phyloP scores from a whole-genome alignment of 805 yeast species.

The Yarrowia sp. region DNA sequence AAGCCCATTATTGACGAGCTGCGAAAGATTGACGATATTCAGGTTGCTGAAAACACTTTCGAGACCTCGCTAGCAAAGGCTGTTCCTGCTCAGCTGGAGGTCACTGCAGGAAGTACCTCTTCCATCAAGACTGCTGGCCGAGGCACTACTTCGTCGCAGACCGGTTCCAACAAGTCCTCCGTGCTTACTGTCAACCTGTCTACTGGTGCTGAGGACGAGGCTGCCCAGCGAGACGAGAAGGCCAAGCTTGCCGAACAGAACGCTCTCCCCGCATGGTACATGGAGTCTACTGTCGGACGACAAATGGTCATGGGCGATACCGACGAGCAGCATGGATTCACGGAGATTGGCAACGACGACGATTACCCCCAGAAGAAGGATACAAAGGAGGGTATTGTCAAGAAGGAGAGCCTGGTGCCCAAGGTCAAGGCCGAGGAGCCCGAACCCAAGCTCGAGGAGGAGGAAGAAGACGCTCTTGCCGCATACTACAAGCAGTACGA shows the following conservation, averaged over 20 bases:
- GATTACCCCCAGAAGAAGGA: conserved; percentile 43
- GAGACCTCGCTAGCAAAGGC: conserved; percentile 79
- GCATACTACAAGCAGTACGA: conserved; percentile 77
- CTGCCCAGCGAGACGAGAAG: conserved; percentile 66
- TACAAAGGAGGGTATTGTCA: conserved; percentile 46
- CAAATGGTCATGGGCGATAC: conserved; percentile 43
- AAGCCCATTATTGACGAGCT: conserved; percentile 82
- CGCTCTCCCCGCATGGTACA: conserved; percentile 96
- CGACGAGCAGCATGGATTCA: conserved; percentile 21
- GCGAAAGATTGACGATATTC: conserved; percentile 76
- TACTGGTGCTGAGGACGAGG: conserved; percentile 75
- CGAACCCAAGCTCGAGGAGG: conserved; percentile 28
- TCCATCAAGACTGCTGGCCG: conserved; percentile 29
- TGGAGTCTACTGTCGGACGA: conserved; percentile 78
- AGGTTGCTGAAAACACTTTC: conserved; percentile 83
- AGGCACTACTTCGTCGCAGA: conserved; percentile 25
- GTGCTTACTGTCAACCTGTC: conserved; percentile 84
- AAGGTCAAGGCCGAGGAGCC: conserved; percentile 31
- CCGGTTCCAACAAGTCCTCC: conserved; percentile 28
- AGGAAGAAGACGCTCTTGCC: conserved; percentile 63
- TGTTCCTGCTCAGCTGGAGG: conserved; percentile 59
- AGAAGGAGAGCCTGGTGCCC: conserved; percentile 40
- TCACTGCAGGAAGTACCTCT: conserved; percentile 27
- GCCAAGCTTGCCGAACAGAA: conserved; percentile 78
- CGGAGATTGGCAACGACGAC: conserved; percentile 17